phyloP scores from a whole-genome alignment of 1,284 basidiomycete genomes.

The Pseudomicrostroma phylloplanum region DNA sequence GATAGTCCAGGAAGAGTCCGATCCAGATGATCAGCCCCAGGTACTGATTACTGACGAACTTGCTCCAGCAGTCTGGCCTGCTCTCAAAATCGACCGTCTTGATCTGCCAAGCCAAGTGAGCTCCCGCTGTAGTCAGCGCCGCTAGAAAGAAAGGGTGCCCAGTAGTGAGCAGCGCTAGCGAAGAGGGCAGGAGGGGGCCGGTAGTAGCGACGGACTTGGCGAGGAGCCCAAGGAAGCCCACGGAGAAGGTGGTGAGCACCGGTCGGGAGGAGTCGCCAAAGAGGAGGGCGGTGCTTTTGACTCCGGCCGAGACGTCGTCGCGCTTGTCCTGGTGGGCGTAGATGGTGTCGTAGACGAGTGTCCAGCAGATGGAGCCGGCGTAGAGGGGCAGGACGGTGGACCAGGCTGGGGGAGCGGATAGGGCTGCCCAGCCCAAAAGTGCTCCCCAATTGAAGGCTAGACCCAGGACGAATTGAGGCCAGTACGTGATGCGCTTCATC shows the following conservation, averaged over 20 bases:
- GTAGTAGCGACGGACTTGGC: conserved; percentile 3
- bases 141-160: conserved; percentile 69
- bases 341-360: conserved; percentile 92
- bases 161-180: conserved; percentile 51
- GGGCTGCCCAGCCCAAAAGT: conserved; percentile 89
- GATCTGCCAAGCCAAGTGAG: conserved; percentile 78
- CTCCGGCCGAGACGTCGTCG: conserved; percentile 81
- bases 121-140: conserved; percentile 66
- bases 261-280: conserved; percentile 68
- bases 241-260: conserved; percentile 69
- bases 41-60: conserved; percentile 82
- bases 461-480: conserved; percentile 73
- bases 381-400: conserved; percentile 69
- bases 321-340: conserved; percentile 97
- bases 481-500: conserved; percentile 96
- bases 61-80: conserved; percentile 81
- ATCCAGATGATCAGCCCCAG: conserved; percentile 82
- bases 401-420: conserved; percentile 62
- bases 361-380: conserved; percentile 82
- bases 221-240: conserved; percentile 55
- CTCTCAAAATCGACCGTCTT: conserved; percentile 63
- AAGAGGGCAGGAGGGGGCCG: neutral
- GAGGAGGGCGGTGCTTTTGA: conserved; percentile 87
- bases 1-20: conserved; percentile 73
- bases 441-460: conserved; percentile 97